phyloP scores from a whole-genome alignment of 169 alveolate species.

The Besnoitia besnoiti region DNA sequence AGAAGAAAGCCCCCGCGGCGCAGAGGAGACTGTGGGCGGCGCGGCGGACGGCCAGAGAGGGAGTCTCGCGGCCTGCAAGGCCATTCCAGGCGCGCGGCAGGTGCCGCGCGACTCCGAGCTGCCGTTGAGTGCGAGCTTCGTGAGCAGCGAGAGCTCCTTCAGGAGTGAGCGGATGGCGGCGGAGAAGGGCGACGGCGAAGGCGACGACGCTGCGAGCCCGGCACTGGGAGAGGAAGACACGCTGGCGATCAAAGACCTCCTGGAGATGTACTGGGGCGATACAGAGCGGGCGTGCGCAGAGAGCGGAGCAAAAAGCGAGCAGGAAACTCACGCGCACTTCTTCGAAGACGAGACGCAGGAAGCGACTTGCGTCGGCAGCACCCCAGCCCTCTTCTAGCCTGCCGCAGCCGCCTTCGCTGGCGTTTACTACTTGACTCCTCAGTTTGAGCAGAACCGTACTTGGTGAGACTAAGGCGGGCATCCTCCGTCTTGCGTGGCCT shows the following conservation, averaged over 20 bases:
- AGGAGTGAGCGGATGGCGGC: not conserved
- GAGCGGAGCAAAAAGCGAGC: not conserved
- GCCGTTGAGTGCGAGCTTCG: not conserved
- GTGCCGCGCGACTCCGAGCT: not conserved
- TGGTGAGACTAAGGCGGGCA: no score
- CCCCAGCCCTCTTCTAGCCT: no score
- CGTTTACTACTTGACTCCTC: no score
- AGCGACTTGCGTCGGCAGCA: not conserved
- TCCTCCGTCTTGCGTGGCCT: no score
- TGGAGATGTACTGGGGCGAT: constrained; percentile 14
- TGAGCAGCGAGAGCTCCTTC: constrained; percentile 12
- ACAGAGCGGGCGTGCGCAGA: not conserved
- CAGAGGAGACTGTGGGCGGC: not conserved
- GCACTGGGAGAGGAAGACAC: not conserved
- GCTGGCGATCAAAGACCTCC: not conserved
- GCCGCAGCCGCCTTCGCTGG: no score
- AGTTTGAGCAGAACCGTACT: no score
- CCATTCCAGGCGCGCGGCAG: not conserved
- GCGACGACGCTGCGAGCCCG: not conserved
- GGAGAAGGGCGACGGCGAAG: not conserved
- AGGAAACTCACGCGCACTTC: no score
- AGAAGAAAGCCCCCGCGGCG: no score
- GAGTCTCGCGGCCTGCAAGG: no score
- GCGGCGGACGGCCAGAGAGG: no score
- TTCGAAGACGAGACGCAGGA: not conserved